Evolutionary conservation across 495 filamentous ascomycete species (phyloP), one percentile per base, ranked within the genome.

Genomic region (Cercophora sp.): DNA sequence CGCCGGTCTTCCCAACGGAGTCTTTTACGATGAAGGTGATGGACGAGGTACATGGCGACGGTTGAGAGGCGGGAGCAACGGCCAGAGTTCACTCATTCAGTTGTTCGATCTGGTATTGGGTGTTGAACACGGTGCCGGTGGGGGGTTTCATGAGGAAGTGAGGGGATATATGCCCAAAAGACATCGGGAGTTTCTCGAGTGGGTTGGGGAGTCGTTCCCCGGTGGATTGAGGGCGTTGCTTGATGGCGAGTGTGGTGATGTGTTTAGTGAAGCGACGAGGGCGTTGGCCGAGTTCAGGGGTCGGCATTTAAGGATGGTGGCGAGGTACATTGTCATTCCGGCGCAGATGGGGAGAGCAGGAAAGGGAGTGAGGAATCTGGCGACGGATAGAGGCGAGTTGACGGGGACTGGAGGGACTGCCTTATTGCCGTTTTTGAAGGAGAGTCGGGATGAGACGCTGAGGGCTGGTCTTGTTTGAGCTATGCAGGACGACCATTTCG

Each of bases 91-190:
- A 4, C 70, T 97, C 15, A 89, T 98, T 54, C 92, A 96, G 65
- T 93, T 96, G 71, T 89, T 96, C 65, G 93, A 98, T 62, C 79
- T 96, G 34, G 79, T 90, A n/a, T 77, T 98, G 6, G 91, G 91
- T 5, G 76, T 98, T 11, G 87, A 95, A 58, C 93, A 98, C 65
- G 37, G 24, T 6, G 78, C 78, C 31, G 84, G 90, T 45, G 75
- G 86, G 16, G 85, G 84, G 82, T 98, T 96, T 72, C 90, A 96
- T 56, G 78, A 86, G 52, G 92, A 96, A 55, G 93, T 96, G 81
- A 84, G 89, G 22, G 78, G 71, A 3, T 98, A 96, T 65, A 98
- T 98, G 92, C 92, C 92, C 1, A 86, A 85, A 2, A 78, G 81
- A 0, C 93, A 98, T 60, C 83, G 87, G 2, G 77, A 78, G 9